A percentile compares a stretch with the other conserved stretches of the same genome.
Evolutionary conservation across 805 yeast genomes (phyloP).

Genomic region (Suhomyces prunicola): DNA sequence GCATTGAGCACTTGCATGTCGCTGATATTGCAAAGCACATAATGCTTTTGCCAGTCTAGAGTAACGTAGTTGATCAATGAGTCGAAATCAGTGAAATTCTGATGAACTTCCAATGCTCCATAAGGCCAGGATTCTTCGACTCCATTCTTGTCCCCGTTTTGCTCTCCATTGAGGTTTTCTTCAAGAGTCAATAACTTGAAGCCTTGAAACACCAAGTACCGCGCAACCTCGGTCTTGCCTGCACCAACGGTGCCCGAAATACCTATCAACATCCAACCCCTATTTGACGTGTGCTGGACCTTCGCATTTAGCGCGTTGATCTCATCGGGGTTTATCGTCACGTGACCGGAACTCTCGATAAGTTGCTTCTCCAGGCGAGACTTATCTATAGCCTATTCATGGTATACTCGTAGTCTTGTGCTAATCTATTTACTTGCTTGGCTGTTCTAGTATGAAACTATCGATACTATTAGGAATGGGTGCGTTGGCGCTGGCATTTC

Average conservation of each 20-base stretch:
- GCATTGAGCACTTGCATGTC: constrained; percentile 41
- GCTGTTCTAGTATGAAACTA: not conserved
- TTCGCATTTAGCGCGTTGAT: not conserved
- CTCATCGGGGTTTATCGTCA: not conserved
- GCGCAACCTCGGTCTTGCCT: constrained; percentile 63
- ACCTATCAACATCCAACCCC: constrained; percentile 61
- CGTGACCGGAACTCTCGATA: not conserved
- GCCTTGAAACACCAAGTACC: constrained; percentile 54
- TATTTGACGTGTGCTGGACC: not conserved
- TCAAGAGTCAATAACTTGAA: constrained; percentile 33
- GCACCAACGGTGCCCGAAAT: constrained; percentile 67
- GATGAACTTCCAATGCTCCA: constrained; percentile 8
- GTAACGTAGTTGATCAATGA: constrained; percentile 63
- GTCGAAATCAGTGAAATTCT: constrained; percentile 36
- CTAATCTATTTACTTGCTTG: not conserved
- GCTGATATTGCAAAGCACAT: constrained; percentile 53
- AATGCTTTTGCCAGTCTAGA: constrained; percentile 57
- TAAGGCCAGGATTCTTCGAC: not conserved
- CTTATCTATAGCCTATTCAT: not conserved
- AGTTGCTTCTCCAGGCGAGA: not conserved
- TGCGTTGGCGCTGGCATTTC: constrained; percentile 12
- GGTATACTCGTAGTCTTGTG: too few species aligned
- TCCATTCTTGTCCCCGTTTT: not conserved
- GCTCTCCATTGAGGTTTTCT: not conserved
- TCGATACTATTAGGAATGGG: not conserved